Evolutionary conservation across 2,329 filamentous ascomycete genomes (phyloP), one percentile per base, ranked within the genome.

Genomic region (Nigrospora sphaerica): DNA sequence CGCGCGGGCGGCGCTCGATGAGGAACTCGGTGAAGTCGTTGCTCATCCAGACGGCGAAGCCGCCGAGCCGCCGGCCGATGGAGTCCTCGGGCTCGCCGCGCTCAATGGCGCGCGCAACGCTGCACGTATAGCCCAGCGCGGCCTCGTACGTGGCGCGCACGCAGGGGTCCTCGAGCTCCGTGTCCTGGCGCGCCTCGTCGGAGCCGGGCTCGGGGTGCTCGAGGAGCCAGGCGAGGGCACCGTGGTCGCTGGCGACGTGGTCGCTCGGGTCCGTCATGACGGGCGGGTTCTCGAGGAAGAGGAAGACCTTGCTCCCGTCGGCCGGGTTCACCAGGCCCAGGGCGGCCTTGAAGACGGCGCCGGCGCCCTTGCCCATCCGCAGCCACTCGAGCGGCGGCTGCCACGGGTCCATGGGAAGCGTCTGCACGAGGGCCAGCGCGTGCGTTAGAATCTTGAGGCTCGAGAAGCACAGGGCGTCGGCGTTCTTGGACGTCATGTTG

Each of bases 341-440:
- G 14, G 61, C 63, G 37, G 56, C 60, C 4, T 47, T 50, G 44
- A 67, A 59, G 40, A 68, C 59, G 45, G 57, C 50, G 1, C 62
- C 62, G 2, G 63, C 63, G 16, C 64, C 65, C 12, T 58, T 59
- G 4, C 63, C 63, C 57, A 66, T 62, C 33, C 60, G 56, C 37
- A 65, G 48, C 61, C 62, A 68, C 46, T 67, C 63, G n/a, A 61
- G 41, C 14, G 65, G 66, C 32, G 66, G 65, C 49, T 66, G 59
- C 66, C 66, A 68, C 3, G 62, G 63, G 39, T 62, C 57, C 23
- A 57, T 44, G 16, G 60, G 54, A 37, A 66, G 49, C 12, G 64
- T 67, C 57, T 69, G 66, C 14, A 69, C 65, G 9, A 67, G 53
- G 9, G 63, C 65, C 43, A 67, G 56, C 32, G 60, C 62, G 52